Evolutionary conservation across 345 rosid genomes (phyloP).

Genomic region (Pistacia integerrima): DNA sequence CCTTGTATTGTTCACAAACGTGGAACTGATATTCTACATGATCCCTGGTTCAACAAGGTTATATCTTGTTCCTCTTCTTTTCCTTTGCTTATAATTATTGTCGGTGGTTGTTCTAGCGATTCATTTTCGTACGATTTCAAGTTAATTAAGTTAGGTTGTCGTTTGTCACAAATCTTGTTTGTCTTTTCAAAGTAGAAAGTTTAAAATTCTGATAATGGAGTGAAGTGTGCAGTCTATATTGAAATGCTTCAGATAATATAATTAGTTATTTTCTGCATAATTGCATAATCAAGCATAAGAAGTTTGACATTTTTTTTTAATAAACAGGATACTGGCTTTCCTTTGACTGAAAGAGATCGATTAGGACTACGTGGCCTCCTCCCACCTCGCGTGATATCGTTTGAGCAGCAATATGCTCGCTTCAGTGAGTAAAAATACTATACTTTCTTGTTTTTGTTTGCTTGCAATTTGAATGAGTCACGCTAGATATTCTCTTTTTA

Average conservation of each 20-base stretch:
- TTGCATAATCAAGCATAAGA: background rate
- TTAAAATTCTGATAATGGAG: background rate
- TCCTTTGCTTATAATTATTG: background rate
- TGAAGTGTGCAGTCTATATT: background rate
- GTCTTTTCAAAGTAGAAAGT: background rate
- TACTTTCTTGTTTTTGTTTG: conserved; percentile 3
- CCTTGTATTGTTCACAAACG: conserved; percentile 96
- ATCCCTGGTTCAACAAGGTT: conserved; percentile 99
- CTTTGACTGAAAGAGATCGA: conserved; percentile 92
- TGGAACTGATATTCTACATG: conserved; percentile 97
- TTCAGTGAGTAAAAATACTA: conserved; percentile 63
- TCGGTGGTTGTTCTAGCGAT: background rate
- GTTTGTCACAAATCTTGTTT: conserved; percentile 7
- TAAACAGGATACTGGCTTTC: conserved; percentile 93
- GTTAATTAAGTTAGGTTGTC: background rate
- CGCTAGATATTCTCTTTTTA: background rate
- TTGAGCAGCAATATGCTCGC: conserved; percentile 89
- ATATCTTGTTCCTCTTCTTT: background rate
- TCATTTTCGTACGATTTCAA: background rate
- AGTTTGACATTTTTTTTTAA: background rate
- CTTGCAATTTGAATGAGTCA: background rate
- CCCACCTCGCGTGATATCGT: conserved; percentile 93
- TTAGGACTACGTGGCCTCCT: conserved; percentile 94
- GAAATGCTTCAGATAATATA: background rate
- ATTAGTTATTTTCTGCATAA: background rate